These are phyloP conservation scores for Fusarium ramigenum DNA, from an alignment of 2,329 filamentous ascomycete species.

Conservation along the genomic window DNA sequence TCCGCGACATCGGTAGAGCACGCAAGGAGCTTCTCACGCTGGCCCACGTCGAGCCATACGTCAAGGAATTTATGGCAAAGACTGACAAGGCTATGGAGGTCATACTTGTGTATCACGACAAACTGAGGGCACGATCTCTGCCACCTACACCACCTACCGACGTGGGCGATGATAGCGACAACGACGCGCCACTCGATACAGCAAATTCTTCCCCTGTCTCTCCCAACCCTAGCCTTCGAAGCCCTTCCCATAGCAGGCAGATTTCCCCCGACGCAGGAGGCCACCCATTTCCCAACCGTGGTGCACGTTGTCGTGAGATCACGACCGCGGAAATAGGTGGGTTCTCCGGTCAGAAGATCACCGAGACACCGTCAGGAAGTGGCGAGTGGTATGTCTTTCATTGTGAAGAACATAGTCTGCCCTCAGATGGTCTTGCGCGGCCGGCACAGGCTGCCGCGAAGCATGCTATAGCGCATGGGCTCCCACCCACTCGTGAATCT, in stretches of 20 bases:
- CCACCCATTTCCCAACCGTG: not conserved
- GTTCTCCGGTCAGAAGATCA: not conserved
- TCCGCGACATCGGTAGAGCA: not conserved
- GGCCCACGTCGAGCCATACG: not conserved
- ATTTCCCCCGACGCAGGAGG: accelerated
- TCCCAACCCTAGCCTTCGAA: accelerated
- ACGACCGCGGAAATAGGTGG: not conserved
- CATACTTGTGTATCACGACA: not conserved
- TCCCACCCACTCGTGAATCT: not conserved
- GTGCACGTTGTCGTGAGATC: not conserved
- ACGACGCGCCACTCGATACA: not conserved
- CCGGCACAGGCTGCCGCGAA: not conserved
- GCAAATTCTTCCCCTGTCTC: too few species aligned
- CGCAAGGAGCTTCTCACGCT: not conserved
- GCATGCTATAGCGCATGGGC: not conserved
- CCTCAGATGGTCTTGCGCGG: not conserved
- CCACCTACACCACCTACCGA: not conserved
- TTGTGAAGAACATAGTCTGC: not conserved
- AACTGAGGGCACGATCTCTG: not conserved
- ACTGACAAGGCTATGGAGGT: not conserved
- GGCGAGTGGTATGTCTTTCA: not conserved
- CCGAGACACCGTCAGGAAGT: not conserved
- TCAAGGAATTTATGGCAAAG: not conserved
- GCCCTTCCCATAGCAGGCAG: not conserved
- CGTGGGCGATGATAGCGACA: not conserved